Evolutionary conservation across 2,329 filamentous ascomycete species (phyloP).

Genomic region (Hymenoscyphus infarciens): DNA sequence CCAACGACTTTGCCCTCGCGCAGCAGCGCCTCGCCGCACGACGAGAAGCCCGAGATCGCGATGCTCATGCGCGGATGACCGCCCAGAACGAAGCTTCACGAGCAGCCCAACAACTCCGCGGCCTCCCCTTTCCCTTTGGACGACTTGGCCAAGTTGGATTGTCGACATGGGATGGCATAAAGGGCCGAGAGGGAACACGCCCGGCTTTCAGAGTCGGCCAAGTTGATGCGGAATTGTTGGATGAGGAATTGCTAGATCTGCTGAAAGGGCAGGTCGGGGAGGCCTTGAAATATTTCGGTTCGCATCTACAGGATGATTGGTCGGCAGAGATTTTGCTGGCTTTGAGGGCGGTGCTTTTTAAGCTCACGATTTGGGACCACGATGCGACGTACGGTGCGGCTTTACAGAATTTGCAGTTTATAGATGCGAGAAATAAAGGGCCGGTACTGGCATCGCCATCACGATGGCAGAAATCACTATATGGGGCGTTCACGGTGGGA

Average conservation of each 20-base stretch:
- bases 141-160: conserved; percentile 47
- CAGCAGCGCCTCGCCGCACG: conserved; percentile 82
- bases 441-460: conserved; percentile 66
- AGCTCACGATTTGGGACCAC: conserved; percentile 94
- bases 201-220: conserved; percentile 93
- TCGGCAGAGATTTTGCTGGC: conserved; percentile 76
- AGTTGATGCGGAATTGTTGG: conserved; percentile 90
- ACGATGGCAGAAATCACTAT: conserved; percentile 77
- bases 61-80: conserved; percentile 54
- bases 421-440: conserved; percentile 69
- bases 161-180: conserved; percentile 65
- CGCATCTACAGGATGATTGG: conserved; percentile 80
- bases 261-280: conserved; percentile 83
- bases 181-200: conserved; percentile 71
- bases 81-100: conserved; percentile 50
- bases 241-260: conserved; percentile 86
- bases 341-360: conserved; percentile 80
- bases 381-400: conserved; percentile 92
- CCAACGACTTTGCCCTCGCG: conserved; percentile 69
- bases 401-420: conserved; percentile 86
- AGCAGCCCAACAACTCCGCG: conserved; percentile 51
- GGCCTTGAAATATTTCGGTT: conserved; percentile 80
- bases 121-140: conserved; percentile 61
- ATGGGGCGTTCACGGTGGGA: conserved; percentile 81
- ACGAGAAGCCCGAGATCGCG: conserved; percentile 69